Conservation (phyloP, 352 stramenopile species). For the Globisporangium alternatum region DNA sequence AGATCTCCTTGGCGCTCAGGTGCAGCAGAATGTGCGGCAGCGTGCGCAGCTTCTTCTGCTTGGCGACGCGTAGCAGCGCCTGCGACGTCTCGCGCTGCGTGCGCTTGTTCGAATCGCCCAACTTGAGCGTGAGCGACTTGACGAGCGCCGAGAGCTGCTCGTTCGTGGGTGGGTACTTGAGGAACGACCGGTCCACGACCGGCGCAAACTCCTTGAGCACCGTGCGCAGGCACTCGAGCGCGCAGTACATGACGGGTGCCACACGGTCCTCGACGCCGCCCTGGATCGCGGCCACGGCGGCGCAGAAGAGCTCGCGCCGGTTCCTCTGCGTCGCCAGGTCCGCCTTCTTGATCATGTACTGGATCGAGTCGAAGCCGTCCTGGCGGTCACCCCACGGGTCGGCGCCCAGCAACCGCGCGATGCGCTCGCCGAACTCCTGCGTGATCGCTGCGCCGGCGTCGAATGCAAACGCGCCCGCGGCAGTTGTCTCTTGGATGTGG, state of each 20-base stretch:
- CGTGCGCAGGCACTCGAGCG: slow-evolving; percentile 63
- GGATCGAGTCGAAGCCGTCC: slow-evolving; percentile 74
- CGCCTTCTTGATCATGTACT: slow-evolving; percentile 60
- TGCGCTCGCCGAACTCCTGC: slow-evolving; percentile 60
- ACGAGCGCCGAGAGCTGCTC: slow-evolving; percentile 54
- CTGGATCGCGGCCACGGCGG: slow-evolving; percentile 59
- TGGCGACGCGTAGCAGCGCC: slow-evolving; percentile 56
- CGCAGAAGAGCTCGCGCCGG: slow-evolving; percentile 59
- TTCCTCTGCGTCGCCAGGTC: slow-evolving; percentile 39
- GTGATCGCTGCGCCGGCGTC: slow-evolving; percentile 71
- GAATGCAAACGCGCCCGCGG: slow-evolving; percentile 28
- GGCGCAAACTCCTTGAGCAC: slow-evolving; percentile 67
- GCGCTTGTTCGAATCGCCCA: slow-evolving; percentile 80
- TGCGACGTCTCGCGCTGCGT: slow-evolving; percentile 70
- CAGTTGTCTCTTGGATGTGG: slow-evolving; percentile 3
- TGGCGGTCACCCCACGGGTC: slow-evolving; percentile 81
- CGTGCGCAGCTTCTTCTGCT: slow-evolving; percentile 55
- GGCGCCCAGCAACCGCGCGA: slow-evolving; percentile 58
- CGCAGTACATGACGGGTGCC: slow-evolving; percentile 79
- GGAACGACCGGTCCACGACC: slow-evolving; percentile 41
- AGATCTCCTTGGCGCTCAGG: slow-evolving; percentile 56
- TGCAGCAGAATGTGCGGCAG: slow-evolving; percentile 61
- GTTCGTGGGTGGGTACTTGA: slow-evolving; percentile 43
- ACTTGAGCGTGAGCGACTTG: slow-evolving; percentile 51
- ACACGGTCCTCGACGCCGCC: slow-evolving; percentile 76